Percentiles rank a stretch among this genome's conserved stretches.
phyloP scores from a whole-genome alignment of 2,329 filamentous ascomycete species.

The Claviceps citrina region DNA sequence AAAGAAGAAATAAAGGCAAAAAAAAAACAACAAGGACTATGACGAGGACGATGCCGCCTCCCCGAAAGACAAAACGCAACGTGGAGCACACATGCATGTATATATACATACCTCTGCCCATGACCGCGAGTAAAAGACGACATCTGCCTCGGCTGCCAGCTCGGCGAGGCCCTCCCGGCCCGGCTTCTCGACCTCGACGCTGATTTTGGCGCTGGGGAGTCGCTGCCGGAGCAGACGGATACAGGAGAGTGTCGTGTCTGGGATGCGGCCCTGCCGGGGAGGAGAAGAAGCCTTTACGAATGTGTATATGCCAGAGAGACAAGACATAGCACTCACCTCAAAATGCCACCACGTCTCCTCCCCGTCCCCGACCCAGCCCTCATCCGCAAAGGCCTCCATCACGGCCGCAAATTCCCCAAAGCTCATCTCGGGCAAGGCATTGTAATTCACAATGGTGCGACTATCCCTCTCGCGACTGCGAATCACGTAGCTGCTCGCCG shows the following conservation, averaged over 20 bases:
- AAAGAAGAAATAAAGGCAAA: too few species aligned
- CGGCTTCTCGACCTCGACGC: constrained; percentile 61
- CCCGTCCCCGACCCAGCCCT: constrained; percentile 11
- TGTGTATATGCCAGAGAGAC: too few species aligned
- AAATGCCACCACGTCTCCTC: constrained; percentile 52
- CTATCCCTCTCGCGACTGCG: constrained; percentile 42
- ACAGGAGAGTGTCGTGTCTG: constrained; percentile 43
- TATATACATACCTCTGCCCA: constrained; percentile 56
- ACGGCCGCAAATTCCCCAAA: constrained; percentile 39
- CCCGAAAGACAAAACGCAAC: too few species aligned
- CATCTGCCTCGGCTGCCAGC: constrained; percentile 47
- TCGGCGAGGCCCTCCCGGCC: constrained; percentile 41
- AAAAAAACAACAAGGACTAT: neutral
- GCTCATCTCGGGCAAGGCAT: constrained; percentile 53
- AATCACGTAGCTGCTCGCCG: constrained; percentile 56
- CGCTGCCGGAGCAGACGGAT: constrained; percentile 37
- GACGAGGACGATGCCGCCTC: too few species aligned
- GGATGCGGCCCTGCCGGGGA: constrained; percentile 42
- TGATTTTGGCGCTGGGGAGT: constrained; percentile 35
- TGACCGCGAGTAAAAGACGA: constrained; percentile 57
- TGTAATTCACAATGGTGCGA: constrained; percentile 57
- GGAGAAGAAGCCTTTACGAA: neutral
- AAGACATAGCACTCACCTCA: constrained; percentile 43
- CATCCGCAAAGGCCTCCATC: constrained; percentile 21
- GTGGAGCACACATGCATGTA: too few species aligned